Base-by-base conservation (phyloP, 306 rosid species). In the Vigna hirtella region DNA sequence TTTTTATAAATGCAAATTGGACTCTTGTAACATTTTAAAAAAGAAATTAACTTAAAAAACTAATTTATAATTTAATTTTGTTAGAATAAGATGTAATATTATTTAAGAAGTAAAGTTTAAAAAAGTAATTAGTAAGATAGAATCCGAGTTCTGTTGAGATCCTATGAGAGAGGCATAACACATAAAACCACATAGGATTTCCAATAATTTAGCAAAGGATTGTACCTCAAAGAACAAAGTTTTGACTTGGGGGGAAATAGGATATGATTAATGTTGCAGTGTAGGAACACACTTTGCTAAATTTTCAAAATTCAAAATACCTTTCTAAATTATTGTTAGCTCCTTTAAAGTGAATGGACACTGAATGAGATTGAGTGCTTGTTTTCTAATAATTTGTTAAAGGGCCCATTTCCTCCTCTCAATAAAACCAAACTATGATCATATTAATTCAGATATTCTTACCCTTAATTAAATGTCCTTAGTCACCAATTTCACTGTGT, bases 361-460 rank as follows among this genome's bases (percentile, higher is more conserved):
- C 89, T 80, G 90, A 86, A 87, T 90, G 83, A 77, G 83, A 83
- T 83, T 83, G 88, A 87, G 91, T 84, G 91, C 89, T 63, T 63
- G 74, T 84, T 82, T 84, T 82, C 76, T 86, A 88, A 86, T 90
- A 82, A 90, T 86, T 84, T 47, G n/a, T 65, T 1, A 18, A 36
- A 76, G 89, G 86, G 24, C 68, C 85, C 86, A 36, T 86, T 70
- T 40, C 22, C 59, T 12, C 72, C 11, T 11, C 8, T 9, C 17
- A 77, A 20, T 79, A 77, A 28, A 77, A 51, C 42, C 47, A 32
- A 72, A 61, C 6, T 7, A 14, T 59, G 2, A 51, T 52, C 22
- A 50, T 40, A 62, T 20, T 20, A 17, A 32, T 68, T 66, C 13
- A 34, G 3, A 45, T 15, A 67, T 62, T 72, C 28, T 62, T 72